Percentiles rank a stretch among this genome's conserved stretches.
phyloP scores from a whole-genome alignment of 352 stramenopile species.

The Phytophthora vignae region DNA sequence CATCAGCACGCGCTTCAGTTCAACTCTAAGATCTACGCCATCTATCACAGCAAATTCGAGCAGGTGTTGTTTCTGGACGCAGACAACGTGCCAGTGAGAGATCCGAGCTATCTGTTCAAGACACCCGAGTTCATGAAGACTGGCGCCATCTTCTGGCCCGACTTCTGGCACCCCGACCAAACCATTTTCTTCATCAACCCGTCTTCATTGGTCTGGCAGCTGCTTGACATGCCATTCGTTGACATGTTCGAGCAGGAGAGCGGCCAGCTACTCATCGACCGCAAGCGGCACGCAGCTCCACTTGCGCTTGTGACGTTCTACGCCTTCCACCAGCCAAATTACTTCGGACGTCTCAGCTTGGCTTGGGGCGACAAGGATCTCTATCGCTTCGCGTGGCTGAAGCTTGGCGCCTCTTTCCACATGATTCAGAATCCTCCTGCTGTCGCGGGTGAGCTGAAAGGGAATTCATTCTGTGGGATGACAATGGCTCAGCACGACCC shows the following conservation, averaged over 20 bases:
- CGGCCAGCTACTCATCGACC: constrained; percentile 59
- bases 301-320: constrained; percentile 48
- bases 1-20: constrained; percentile 42
- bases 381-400: constrained; percentile 68
- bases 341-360: constrained; percentile 46
- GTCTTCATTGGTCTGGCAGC: constrained; percentile 45
- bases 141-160: constrained; percentile 34
- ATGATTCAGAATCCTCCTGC: constrained; percentile 59
- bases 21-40: constrained; percentile 55
- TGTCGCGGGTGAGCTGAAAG: constrained; percentile 39
- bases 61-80: constrained; percentile 64
- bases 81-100: constrained; percentile 55
- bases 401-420: constrained; percentile 49
- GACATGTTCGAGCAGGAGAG: constrained; percentile 78
- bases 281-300: constrained; percentile 37
- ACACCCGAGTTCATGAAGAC: constrained; percentile 17
- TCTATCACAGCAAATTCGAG: constrained; percentile 52
- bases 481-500: constrained; percentile 57
- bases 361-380: constrained; percentile 68
- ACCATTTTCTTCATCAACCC: constrained; percentile 35
- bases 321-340: constrained; percentile 46
- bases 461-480: constrained; percentile 53
- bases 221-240: constrained; percentile 53
- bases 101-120: constrained; percentile 64
- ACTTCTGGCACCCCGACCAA: constrained; percentile 30